These are phyloP conservation scores for Apophysomyces trapeziformis DNA, from an alignment of 371 early-diverging fungal genomes.

Conservation along the genomic window DNA sequence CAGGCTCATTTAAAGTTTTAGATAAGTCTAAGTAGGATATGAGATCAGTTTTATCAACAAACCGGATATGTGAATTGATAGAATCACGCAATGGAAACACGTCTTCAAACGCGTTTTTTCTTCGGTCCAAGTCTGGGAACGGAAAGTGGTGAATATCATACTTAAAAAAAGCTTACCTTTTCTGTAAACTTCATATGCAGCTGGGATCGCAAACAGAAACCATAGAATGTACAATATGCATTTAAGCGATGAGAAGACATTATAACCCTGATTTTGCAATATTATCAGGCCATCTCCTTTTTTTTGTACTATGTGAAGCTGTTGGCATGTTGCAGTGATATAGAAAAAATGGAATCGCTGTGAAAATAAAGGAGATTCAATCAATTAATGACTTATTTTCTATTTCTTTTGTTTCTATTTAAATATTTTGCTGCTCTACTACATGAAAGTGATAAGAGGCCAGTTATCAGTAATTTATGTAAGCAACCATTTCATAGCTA, in stretches of 20 bases:
- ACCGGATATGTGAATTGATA: background rate
- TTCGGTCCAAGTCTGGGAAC: background rate
- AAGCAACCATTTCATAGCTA: no score
- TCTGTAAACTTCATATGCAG: background rate
- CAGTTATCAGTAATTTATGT: no score
- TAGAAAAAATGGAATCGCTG: no score
- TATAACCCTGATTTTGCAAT: background rate
- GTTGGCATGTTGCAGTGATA: background rate
- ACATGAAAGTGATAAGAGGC: no score
- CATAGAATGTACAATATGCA: background rate
- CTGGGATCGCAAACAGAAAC: background rate
- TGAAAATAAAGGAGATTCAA: no score
- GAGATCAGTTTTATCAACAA: background rate
- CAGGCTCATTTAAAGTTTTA: background rate
- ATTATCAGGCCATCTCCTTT: background rate
- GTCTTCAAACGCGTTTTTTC: background rate
- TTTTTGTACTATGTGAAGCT: background rate
- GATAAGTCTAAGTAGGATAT: background rate
- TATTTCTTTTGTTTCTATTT: no score
- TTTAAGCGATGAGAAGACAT: background rate
- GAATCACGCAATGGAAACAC: background rate
- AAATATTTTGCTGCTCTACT: no score
- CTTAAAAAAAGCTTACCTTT: background rate
- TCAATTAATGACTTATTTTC: no score
- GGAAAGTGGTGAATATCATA: background rate